These are phyloP conservation scores for Elymus sibiricus DNA, from an alignment of 176 grass and related monocot genomes.

Conservation along the genomic window DNA sequence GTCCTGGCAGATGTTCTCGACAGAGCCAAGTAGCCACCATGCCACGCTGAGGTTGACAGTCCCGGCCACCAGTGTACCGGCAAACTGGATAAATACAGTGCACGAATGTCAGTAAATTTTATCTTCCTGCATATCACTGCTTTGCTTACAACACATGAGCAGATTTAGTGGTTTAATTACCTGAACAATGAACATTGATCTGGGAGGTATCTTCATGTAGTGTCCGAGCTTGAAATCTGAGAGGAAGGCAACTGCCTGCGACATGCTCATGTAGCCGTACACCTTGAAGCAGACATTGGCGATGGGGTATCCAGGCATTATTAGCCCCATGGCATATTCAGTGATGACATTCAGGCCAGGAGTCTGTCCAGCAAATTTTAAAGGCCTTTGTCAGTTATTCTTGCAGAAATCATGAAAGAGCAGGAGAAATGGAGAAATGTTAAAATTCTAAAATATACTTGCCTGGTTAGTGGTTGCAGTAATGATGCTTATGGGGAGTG, in stretches of 20 bases:
- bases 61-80: conserved; percentile 67
- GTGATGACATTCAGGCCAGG: conserved; percentile 95
- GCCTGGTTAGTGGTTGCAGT: conserved; percentile 85
- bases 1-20: conserved; percentile 49
- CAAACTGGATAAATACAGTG: conserved; percentile 32
- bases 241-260: conserved; percentile 72
- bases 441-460: conserved; percentile 12
- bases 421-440: background rate
- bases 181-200: conserved; percentile 93
- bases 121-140: background rate
- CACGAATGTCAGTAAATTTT: conserved; percentile 15
- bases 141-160: background rate
- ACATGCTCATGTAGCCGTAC: conserved; percentile 96
- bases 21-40: conserved; percentile 69
- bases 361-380: conserved; percentile 36
- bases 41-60: conserved; percentile 65
- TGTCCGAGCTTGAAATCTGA: conserved; percentile 96
- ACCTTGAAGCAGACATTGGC: conserved; percentile 86
- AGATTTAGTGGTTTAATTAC: conserved; percentile 20
- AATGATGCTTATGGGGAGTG: conserved; percentile 82
- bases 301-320: conserved; percentile 79
- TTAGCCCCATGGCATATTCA: conserved; percentile 74
- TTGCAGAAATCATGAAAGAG: background rate
- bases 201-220: conserved; percentile 98
- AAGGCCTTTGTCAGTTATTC: background rate